Evolutionary conservation across 2,329 filamentous ascomycete species (phyloP).

Genomic region (Trichoderma oligosporum): DNA sequence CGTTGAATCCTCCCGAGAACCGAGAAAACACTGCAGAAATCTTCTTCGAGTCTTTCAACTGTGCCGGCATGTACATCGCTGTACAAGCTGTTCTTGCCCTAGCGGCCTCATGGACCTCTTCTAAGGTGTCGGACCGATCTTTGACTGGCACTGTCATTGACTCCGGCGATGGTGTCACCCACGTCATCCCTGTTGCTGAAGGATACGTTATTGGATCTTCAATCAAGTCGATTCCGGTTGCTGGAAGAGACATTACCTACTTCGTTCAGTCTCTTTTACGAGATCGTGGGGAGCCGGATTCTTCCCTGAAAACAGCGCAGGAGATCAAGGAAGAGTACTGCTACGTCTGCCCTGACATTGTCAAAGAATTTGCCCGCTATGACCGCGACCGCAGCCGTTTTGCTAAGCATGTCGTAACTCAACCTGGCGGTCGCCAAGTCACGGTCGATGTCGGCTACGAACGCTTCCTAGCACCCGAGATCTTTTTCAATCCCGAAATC

Average conservation of each 20-base stretch:
- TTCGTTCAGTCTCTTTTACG: slow-evolving; percentile 95
- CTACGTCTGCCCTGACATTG: slow-evolving; percentile 97
- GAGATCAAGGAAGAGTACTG: slow-evolving; percentile 99
- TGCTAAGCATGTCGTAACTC: slow-evolving; percentile 80
- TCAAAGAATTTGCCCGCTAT: slow-evolving; percentile 95
- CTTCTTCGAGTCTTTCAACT: slow-evolving; percentile 99
- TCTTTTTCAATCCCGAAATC: slow-evolving; percentile 99
- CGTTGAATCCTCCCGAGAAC: slow-evolving; percentile 96
- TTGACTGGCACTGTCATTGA: slow-evolving; percentile 97
- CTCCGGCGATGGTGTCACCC: slow-evolving; percentile 96
- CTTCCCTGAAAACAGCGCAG: slow-evolving; percentile 93
- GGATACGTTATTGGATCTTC: slow-evolving; percentile 98
- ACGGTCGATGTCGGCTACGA: slow-evolving; percentile 95
- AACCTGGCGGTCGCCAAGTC: slow-evolving; percentile 80
- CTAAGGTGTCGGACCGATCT: slow-evolving; percentile 93
- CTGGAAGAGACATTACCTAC: slow-evolving; percentile 96
- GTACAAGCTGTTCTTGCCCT: slow-evolving; percentile 96
- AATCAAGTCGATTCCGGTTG: slow-evolving; percentile 98
- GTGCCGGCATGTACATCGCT: slow-evolving; percentile 96
- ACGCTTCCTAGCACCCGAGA: slow-evolving; percentile 94
- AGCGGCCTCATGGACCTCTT: slow-evolving; percentile 96
- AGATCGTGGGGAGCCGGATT: slow-evolving; percentile 94
- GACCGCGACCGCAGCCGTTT: slow-evolving; percentile 91
- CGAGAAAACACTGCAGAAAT: slow-evolving; percentile 99
- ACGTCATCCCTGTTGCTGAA: slow-evolving; percentile 97